Evolutionary conservation across 2,329 filamentous ascomycete species (phyloP), one percentile per base, ranked within the genome.

Genomic region (Arachnomyces sp.): DNA sequence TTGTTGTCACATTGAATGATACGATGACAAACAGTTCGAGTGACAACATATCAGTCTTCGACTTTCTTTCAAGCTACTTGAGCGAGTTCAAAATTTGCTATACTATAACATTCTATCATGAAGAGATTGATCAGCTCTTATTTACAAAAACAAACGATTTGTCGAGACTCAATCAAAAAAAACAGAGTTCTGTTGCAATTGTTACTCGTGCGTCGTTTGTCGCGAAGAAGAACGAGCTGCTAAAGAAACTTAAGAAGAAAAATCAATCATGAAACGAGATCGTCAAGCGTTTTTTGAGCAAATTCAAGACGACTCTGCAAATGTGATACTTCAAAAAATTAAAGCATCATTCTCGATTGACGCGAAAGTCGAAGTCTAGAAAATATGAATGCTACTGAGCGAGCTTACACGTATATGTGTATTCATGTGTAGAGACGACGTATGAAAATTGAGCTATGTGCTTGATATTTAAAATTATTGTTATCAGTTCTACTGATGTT

Each of bases 241-340:
- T 43, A 37, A 28, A 44, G 44, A 31, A 46, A 45, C 32, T 46
- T 42, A 35, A 44, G 43, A 13, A 46, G 29, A 35, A 38, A 31
- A 16, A 31, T 16, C 28, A 33, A 29, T 17, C 37, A 33, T 39
- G 29, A 31, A 31, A 39, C 32, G 16, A 39, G 29, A 39, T 39
- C 16, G 16, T 31, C 29, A 39, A 39, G 37, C 11, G 37, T 31
- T 33, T 39, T 31, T 31, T 20, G 16, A 31, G 30, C 37, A 39
- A n/a, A 39, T 39, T 31, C 16, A 39, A 33, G 16, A 16, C 28
- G 28, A 38, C 28, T 38, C 28, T 38, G 28, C 36, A 38, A 30
- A 30, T 38, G 36, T 16, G 28, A 30, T 38, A 31, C 28, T 38
- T 28, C 28, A 38, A 16, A 16, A 39, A 33, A 18, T 15, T 39